These are phyloP conservation scores for Aphanomyces invadans DNA, from an alignment of 352 stramenopile species.

Conservation along the genomic window DNA sequence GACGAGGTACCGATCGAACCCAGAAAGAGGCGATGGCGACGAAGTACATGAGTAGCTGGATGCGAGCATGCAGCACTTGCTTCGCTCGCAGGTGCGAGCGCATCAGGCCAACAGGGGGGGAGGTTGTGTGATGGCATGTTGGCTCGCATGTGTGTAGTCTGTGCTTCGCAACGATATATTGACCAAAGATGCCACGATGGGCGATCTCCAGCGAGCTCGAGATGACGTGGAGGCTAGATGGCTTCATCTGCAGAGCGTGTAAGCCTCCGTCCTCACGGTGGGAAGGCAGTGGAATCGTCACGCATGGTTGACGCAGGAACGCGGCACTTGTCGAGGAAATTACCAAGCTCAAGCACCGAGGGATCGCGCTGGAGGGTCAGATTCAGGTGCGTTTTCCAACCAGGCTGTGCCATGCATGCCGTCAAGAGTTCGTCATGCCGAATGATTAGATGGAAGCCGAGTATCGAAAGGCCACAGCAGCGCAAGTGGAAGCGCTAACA, in stretches of 20 bases:
- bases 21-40: too few species aligned
- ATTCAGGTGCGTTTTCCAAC: background rate
- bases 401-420: background rate
- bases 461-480: background rate
- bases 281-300: too few species aligned
- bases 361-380: background rate
- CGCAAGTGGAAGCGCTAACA: background rate
- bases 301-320: conserved; percentile 2
- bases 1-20: conserved; percentile 18
- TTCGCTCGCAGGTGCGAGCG: background rate
- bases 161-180: conserved; percentile 1
- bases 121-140: too few species aligned
- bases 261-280: too few species aligned
- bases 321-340: background rate
- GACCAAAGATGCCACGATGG: background rate
- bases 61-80: background rate
- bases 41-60: background rate
- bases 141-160: background rate
- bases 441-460: background rate
- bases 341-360: background rate
- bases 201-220: background rate
- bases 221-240: background rate
- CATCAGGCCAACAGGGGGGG: too few species aligned
- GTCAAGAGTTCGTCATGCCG: background rate
- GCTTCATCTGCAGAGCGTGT: background rate